Conservation (phyloP, 495 filamentous ascomycete genomes). For the Podospora pseudoanserina region DNA sequence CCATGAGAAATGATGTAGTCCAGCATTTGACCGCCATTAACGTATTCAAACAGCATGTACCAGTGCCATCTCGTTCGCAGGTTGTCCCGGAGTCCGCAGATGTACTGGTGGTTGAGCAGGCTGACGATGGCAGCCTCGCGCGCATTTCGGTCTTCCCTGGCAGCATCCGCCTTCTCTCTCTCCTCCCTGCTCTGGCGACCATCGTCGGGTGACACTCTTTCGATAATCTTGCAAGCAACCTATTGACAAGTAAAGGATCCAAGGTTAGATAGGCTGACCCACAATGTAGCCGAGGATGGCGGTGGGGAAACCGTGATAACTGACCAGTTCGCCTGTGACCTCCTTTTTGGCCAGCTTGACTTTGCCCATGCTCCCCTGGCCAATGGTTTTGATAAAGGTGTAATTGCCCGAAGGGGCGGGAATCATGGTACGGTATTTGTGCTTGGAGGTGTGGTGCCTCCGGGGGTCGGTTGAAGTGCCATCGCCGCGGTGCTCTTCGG, state of each 20-base stretch:
- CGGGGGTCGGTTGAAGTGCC: slow-evolving; percentile 40
- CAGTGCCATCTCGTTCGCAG: slow-evolving; percentile 95
- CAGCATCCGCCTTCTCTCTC: slow-evolving; percentile 81
- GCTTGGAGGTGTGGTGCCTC: slow-evolving; percentile 38
- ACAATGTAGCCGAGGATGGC: slow-evolving; percentile 13
- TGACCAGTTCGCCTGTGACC: slow-evolving; percentile 77
- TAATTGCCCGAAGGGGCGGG: slow-evolving; percentile 81
- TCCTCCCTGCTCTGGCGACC: slow-evolving; percentile 67
- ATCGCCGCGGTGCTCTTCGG: slow-evolving; percentile 39
- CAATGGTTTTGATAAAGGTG: slow-evolving; percentile 94
- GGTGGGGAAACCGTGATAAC: slow-evolving; percentile 40
- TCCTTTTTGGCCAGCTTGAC: slow-evolving; percentile 82
- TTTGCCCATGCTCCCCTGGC: slow-evolving; percentile 96
- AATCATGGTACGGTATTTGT: slow-evolving; percentile 75
- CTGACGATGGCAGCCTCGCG: slow-evolving; percentile 96
- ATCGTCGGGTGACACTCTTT: slow-evolving; percentile 80
- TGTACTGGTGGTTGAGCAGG: slow-evolving; percentile 90
- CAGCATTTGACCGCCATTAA: slow-evolving; percentile 98
- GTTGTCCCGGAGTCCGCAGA: slow-evolving; percentile 94
- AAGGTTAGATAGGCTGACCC: slow-evolving; percentile 13
- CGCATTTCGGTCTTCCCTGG: slow-evolving; percentile 95
- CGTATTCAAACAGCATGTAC: slow-evolving; percentile 99
- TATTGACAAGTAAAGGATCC: slow-evolving; percentile 34
- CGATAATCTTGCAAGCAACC: slow-evolving; percentile 98
- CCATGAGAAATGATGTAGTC: slow-evolving; percentile 99